A percentile compares a stretch with the other conserved stretches of the same genome.
These are phyloP conservation scores for Sesbania bispinosa DNA, from an alignment of 306 rosid species.

Conservation along the genomic window DNA sequence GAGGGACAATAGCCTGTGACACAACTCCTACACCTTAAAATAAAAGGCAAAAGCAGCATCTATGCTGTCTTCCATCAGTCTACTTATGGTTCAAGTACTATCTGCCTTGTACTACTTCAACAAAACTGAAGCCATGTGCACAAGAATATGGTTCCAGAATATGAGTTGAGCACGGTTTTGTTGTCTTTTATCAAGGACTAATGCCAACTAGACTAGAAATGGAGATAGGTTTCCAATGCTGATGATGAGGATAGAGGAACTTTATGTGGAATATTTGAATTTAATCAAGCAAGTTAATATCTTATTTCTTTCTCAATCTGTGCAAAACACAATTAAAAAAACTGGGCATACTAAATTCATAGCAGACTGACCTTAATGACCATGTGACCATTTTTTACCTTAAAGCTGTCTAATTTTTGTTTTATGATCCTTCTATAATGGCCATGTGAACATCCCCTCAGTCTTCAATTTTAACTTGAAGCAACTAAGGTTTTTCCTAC, in stretches of 20 bases:
- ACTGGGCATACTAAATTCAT: background rate
- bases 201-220: background rate
- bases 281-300: background rate
- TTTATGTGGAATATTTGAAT: background rate
- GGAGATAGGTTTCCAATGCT: background rate
- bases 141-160: background rate
- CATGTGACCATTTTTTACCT: background rate
- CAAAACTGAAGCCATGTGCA: conserved; percentile 3
- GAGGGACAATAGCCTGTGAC: background rate
- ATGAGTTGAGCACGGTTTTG: background rate
- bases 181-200: background rate
- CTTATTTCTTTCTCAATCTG: background rate
- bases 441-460: too few relatives aligned
- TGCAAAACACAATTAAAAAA: background rate
- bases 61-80: conserved; percentile 9
- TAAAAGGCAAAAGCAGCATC: background rate
- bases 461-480: background rate
- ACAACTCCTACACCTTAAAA: conserved; percentile 9
- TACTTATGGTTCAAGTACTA: conserved; percentile 2
- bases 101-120: background rate
- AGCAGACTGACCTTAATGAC: background rate
- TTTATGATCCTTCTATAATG: background rate
- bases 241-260: background rate
- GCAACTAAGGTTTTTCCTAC: background rate
- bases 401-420: background rate